Base-by-base conservation (phyloP, 106 monocot genomes). In the Iris macrosiphon region DNA sequence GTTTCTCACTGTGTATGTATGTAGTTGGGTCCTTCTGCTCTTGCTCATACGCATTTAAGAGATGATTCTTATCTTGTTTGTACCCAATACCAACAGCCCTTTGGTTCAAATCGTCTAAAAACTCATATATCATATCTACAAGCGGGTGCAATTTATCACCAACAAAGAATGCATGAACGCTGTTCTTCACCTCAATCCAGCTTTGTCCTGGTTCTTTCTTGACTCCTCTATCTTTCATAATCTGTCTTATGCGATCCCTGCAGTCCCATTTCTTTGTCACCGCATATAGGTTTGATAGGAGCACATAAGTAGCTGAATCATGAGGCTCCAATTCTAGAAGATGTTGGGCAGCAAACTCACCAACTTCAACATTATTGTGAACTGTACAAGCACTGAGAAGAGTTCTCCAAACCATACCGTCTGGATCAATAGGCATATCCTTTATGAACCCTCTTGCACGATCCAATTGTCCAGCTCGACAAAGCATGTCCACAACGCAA, bases 201-300 rank as follows among this genome's bases (percentile, higher is more conserved):
- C 88, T 89, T 18, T 70, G 65, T 14, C 88, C 88, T 4, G 88
- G 88, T 48, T 89, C 88, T 67, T 89, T 89, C 47, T 76, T 89
- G 11, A 83, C 76, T 40, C 76, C 79, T 55, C 50, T 79, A 41
- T 83, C 67, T 73, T 72, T 89, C 88, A 89, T 89, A 52, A 83
- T 59, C 60, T 64, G 50, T 50, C 83, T 63, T 34, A 83, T 59
- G 1, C 30, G 51, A 60, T 83, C 83, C 59, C 83, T 63, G 16
- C 50, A 44, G 21, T 72, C 52, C 87, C 83, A 93, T 44, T 65
- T 73, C 60, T 27, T 62, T 0, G 72, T 34, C 2, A 80, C 71
- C 1, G 83, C 83, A 72, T 93, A 93, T 22, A 87, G 57, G 46
- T 87, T 84, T 42, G 93, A 87, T 29, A 93, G 38, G 13, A 93